These are phyloP conservation scores for Spencermartinsiella europaea DNA, from an alignment of 805 yeast species.

Conservation along the genomic window DNA sequence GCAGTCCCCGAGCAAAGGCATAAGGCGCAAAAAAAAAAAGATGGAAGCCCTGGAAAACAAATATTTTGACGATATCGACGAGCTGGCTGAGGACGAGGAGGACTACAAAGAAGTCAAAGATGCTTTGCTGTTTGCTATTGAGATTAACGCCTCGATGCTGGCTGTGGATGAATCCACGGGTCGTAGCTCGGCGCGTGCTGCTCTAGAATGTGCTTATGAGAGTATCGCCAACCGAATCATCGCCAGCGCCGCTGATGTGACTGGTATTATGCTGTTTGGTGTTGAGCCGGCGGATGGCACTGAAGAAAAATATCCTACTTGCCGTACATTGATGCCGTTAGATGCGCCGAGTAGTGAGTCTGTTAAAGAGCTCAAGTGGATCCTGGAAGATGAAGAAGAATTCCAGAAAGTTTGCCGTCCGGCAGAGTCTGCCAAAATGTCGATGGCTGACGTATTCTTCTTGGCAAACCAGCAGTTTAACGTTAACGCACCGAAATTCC, in stretches of 20 bases:
- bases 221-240: conserved; percentile 62
- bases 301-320: conserved; percentile 41
- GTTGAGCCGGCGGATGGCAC: conserved; percentile 28
- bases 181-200: conserved; percentile 19
- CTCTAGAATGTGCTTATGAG: conserved; percentile 51
- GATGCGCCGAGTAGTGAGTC: conserved; percentile 47
- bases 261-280: conserved; percentile 60
- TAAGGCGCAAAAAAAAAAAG: too few species aligned
- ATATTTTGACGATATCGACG: conserved; percentile 6
- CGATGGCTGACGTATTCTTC: conserved; percentile 44
- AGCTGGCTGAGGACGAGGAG: conserved; percentile 9
- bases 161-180: conserved; percentile 12
- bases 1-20: too few species aligned
- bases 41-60: background rate
- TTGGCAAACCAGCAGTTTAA: conserved; percentile 53
- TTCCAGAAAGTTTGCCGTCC: conserved; percentile 19
- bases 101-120: conserved; percentile 26
- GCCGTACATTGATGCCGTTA: conserved; percentile 36
- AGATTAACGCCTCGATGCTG: conserved; percentile 32
- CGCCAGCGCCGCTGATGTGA: conserved; percentile 60
- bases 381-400: conserved; percentile 40
- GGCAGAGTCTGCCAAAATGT: conserved; percentile 21
- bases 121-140: conserved; percentile 34
- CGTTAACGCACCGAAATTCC: conserved; percentile 39
- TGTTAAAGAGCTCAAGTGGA: conserved; percentile 49